Conservation (phyloP, 2,329 filamentous ascomycete species). For the Cercospora nicotianae region DNA sequence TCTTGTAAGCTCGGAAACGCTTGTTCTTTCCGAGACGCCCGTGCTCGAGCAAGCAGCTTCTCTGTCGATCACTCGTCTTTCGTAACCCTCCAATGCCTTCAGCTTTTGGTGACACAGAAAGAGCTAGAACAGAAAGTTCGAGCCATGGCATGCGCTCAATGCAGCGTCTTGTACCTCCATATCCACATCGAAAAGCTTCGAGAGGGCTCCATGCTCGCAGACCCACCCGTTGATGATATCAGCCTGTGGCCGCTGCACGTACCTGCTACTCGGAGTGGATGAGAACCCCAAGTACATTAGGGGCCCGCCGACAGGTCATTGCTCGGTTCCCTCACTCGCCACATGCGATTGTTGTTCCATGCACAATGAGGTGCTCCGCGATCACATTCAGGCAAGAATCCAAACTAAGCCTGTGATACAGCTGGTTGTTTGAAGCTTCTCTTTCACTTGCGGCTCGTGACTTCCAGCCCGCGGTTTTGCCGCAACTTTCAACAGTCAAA, state of each 20-base stretch:
- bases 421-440: conserved; percentile 4
- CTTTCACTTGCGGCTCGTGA: not conserved
- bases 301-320: not conserved
- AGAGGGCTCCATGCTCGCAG: conserved; percentile 5
- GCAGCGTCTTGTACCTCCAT: conserved; percentile 1
- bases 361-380: not conserved
- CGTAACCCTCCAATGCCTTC: not conserved
- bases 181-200: not conserved
- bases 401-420: not conserved
- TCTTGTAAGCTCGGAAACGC: not conserved
- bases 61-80: not conserved
- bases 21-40: not conserved
- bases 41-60: not conserved
- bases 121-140: not conserved
- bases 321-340: not conserved
- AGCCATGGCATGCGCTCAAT: not conserved
- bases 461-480: not conserved
- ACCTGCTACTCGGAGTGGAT: not conserved
- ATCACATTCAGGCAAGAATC: conserved; percentile 2
- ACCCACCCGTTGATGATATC: not conserved
- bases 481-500: not conserved
- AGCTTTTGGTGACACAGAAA: not conserved
- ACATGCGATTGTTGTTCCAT: not conserved
- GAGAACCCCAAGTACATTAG: not conserved
- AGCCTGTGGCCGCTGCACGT: not conserved